These are phyloP conservation scores for Metarhizium guizhouense DNA, from an alignment of 2,329 filamentous ascomycete species.

Conservation along the genomic window DNA sequence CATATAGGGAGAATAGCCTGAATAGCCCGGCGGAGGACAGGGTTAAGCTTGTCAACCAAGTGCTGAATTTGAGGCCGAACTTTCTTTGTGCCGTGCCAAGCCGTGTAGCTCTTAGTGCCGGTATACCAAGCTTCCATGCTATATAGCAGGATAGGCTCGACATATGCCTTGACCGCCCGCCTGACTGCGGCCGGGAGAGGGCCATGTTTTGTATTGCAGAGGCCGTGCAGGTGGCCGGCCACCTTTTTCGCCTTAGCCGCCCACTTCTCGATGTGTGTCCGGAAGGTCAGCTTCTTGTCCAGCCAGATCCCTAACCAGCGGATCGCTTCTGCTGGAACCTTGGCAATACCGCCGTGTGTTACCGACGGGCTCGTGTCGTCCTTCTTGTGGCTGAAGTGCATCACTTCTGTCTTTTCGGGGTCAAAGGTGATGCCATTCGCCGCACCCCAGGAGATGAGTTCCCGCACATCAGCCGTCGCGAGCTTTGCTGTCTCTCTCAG, in stretches of 20 bases:
- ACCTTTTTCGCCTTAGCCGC: constrained; percentile 9
- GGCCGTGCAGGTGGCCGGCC: constrained; percentile 4
- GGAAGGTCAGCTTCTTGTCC: constrained; percentile 10
- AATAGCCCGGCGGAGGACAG: neutral
- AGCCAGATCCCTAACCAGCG: constrained; percentile 14
- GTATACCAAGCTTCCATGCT: neutral
- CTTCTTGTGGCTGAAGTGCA: constrained; percentile 10
- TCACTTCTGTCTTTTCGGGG: no score
- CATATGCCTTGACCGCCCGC: neutral
- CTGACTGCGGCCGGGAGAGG: neutral
- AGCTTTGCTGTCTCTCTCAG: constrained; percentile 7
- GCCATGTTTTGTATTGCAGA: neutral
- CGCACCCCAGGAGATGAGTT: constrained; percentile 10
- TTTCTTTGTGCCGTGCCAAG: no score
- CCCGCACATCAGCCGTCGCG: constrained; percentile 5
- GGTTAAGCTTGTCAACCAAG: neutral
- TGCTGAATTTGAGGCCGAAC: neutral
- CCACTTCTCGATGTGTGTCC: constrained; percentile 9
- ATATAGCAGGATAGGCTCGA: neutral
- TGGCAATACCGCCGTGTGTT: constrained; percentile 1
- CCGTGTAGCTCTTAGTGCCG: no score
- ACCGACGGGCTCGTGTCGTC: neutral
- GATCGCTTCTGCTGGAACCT: constrained; percentile 6
- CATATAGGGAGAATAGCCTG: neutral
- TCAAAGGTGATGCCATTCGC: constrained; percentile 12